Base-by-base conservation (phyloP, 192 early-diverging fungal species). In the Paraglomus brasilianum region DNA sequence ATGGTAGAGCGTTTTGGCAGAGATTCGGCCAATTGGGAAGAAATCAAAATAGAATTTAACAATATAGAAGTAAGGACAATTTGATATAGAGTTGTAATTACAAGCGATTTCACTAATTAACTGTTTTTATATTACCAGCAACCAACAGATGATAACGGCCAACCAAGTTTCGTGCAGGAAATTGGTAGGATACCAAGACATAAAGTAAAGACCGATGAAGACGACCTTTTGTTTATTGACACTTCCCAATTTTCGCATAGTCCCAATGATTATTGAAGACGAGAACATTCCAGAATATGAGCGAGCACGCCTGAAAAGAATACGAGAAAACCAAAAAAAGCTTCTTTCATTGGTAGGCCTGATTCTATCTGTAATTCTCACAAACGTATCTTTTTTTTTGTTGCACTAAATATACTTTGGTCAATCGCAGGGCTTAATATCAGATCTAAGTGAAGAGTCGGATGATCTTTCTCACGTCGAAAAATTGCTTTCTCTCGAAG, bases 1-100 rank as follows among this genome's bases (percentile, higher is more conserved):
- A 89, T 93, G 88, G 88, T 80, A 75, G 91, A 96, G 74, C 84
- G 94, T 13, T 96, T 96, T 79, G 94, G 94, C 24, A 82, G 78
- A 41, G 91, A 96, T 75, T 82, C 80, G 30, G 75, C 82, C 42
- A 88, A 89, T 59, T 96, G 92, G 92, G 89, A 93, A 71, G 86
- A 92, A 57, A 77, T 92, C 10, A 75, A 79, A 10, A 75, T 93
- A 10, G 72, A 72, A 1, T 84, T 91, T 59, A 74, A 74, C 0
- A 42, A 74, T 24, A 5, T 55, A 13, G 58, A 76, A 41, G 71
- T 73, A 41, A 13, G 46, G 30, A 30, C 30, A 30, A 30, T 30
- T 30, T n/a, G 24, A 50, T 14, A 13, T 40, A 36, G 62, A 50
- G 4, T 24, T 40, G 15, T 46, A 42, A 60, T 38, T 42, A n/a